Conservation (phyloP, 2,329 filamentous ascomycete species). For the Stachybotrys chlorohalonatus region DNA sequence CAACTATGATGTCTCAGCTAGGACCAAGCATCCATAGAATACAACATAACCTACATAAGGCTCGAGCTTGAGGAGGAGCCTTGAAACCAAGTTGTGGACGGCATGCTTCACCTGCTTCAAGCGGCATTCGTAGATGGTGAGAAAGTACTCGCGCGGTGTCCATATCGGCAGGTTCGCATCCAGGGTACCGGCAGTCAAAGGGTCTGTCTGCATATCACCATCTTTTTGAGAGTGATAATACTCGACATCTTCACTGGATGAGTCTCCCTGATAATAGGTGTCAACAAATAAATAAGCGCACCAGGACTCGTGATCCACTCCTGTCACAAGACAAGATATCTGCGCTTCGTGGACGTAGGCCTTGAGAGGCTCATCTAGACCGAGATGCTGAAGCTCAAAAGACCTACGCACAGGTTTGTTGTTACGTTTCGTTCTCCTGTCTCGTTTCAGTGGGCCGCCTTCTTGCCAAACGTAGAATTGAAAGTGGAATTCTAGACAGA, state of each 20-base stretch:
- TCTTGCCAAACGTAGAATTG: constrained; percentile 2
- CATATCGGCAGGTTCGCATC: constrained; percentile 1
- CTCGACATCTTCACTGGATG: not conserved
- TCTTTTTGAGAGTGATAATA: not conserved
- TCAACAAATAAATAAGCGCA: constrained; percentile 1
- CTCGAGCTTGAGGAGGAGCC: not conserved
- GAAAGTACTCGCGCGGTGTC: constrained; percentile 1
- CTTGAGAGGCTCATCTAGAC: not conserved
- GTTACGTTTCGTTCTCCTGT: not conserved
- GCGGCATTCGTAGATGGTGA: constrained; percentile 1
- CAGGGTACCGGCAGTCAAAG: not conserved
- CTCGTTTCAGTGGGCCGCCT: not conserved
- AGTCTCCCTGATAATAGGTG: constrained; percentile 1
- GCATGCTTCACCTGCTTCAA: constrained; percentile 1
- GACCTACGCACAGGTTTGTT: constrained; percentile 1
- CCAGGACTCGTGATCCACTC: constrained; percentile 1
- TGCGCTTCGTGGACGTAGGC: constrained; percentile 1
- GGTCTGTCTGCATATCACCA: not conserved
- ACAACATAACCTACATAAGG: constrained; percentile 1
- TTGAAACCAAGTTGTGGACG: constrained; percentile 1
- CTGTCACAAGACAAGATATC: constrained; percentile 2
- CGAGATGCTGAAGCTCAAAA: not conserved
- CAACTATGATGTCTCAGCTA: not conserved
- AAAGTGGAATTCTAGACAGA: constrained; percentile 1
- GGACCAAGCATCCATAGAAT: not conserved